Percentiles rank a stretch among this genome's conserved stretches.
phyloP scores from a whole-genome alignment of 768 basidiomycete genomes.

The Candolleomyces efflorescens region DNA sequence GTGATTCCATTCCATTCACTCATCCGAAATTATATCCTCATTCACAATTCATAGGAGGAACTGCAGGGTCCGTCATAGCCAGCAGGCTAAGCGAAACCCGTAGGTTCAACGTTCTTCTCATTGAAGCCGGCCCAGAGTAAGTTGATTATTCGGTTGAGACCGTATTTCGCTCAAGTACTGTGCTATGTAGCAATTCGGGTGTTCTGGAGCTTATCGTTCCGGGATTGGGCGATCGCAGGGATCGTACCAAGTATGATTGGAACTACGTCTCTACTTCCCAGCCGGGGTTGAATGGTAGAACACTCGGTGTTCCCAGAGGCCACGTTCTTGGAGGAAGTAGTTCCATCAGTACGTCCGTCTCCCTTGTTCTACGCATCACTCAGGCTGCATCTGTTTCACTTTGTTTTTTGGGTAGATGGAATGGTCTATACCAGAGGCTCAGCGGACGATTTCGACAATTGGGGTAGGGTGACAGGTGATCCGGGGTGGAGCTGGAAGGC shows the following conservation, averaged over 20 bases:
- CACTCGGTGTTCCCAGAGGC: constrained; percentile 24
- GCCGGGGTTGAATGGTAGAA: constrained; percentile 19
- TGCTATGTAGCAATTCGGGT: constrained; percentile 12
- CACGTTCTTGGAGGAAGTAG: constrained; percentile 29
- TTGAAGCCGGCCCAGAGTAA: constrained; percentile 26
- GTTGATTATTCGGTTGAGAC: background rate
- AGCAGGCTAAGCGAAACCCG: constrained; percentile 36
- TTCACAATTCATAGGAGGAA: constrained; percentile 14
- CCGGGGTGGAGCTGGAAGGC: constrained; percentile 20
- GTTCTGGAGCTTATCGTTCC: constrained; percentile 16
- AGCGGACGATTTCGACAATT: constrained; percentile 19
- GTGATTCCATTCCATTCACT: background rate
- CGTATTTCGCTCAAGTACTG: background rate
- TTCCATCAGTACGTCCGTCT: constrained; percentile 25
- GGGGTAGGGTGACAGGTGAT: constrained; percentile 16
- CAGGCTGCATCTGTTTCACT: background rate
- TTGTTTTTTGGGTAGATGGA: constrained; percentile 10
- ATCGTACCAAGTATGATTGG: constrained; percentile 20
- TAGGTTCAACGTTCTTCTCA: constrained; percentile 25
- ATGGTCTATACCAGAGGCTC: constrained; percentile 22
- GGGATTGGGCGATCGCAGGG: background rate
- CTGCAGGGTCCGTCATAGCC: constrained; percentile 23
- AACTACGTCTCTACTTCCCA: constrained; percentile 27
- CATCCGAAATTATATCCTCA: background rate
- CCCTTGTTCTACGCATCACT: background rate